phyloP scores from a whole-genome alignment of 352 stramenopile genomes.

The Phytophthora citrophthora region DNA sequence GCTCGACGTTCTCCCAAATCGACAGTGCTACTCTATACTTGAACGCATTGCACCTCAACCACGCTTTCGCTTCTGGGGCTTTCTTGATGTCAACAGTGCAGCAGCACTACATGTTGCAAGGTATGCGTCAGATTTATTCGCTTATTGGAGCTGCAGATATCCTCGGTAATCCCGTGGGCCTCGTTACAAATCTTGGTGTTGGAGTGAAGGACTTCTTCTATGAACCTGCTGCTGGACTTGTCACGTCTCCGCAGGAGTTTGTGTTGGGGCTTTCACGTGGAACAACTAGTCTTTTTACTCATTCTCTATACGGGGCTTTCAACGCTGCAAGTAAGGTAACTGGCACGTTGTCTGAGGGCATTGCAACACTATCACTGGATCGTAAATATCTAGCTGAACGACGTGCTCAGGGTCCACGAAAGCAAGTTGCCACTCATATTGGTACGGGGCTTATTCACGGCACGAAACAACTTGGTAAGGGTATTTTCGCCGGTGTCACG shows the following conservation, averaged over 20 bases:
- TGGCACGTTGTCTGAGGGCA: constrained; percentile 89
- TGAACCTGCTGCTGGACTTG: constrained; percentile 89
- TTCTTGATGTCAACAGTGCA: constrained; percentile 81
- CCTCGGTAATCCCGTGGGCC: constrained; percentile 89
- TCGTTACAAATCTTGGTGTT: constrained; percentile 88
- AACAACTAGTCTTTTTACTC: constrained; percentile 89
- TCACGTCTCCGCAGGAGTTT: constrained; percentile 89
- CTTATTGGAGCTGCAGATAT: constrained; percentile 89
- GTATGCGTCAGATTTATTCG: constrained; percentile 83
- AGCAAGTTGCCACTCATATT: constrained; percentile 86
- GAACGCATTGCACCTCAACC: constrained; percentile 84
- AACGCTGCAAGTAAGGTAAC: constrained; percentile 95
- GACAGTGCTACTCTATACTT: constrained; percentile 81
- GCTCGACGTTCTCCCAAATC: constrained; percentile 52
- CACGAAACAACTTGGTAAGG: constrained; percentile 92
- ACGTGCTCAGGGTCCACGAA: constrained; percentile 69
- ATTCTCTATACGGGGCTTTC: constrained; percentile 92
- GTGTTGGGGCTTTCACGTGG: constrained; percentile 88
- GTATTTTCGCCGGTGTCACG: constrained; percentile 90
- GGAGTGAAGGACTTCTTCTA: constrained; percentile 96
- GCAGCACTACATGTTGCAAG: constrained; percentile 85
- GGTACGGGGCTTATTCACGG: constrained; percentile 86
- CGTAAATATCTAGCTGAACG: constrained; percentile 87
- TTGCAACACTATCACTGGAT: constrained; percentile 92
- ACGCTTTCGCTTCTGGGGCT: constrained; percentile 73